Evolutionary conservation across 805 yeast genomes (phyloP).

Genomic region (Starmerella stigmatis): DNA sequence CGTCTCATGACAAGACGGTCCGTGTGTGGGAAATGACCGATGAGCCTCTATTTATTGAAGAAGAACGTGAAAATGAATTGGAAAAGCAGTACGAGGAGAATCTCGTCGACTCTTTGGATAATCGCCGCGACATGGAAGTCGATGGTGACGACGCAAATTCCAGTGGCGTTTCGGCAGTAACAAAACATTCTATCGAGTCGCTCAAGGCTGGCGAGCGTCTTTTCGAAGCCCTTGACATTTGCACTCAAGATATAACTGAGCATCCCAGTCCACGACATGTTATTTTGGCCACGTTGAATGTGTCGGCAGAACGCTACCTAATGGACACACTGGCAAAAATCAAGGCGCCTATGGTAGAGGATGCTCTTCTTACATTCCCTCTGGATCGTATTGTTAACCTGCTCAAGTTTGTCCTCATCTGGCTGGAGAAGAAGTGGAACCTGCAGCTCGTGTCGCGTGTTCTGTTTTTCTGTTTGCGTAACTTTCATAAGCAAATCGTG

Average conservation of each 20-base stretch:
- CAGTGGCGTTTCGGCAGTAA: constrained; percentile 45
- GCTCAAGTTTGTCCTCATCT: constrained; percentile 60
- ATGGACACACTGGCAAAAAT: constrained; percentile 60
- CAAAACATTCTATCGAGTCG: constrained; percentile 78
- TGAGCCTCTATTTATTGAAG: constrained; percentile 93
- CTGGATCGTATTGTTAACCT: constrained; percentile 69
- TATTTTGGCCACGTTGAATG: constrained; percentile 59
- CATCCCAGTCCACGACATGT: constrained; percentile 40
- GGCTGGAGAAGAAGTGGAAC: constrained; percentile 47
- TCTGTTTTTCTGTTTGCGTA: constrained; percentile 59
- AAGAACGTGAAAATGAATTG: constrained; percentile 90
- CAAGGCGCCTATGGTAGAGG: constrained; percentile 78
- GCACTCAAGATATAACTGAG: constrained; percentile 52
- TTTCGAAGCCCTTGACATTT: constrained; percentile 84
- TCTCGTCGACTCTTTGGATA: constrained; percentile 58
- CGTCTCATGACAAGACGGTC: constrained; percentile 87
- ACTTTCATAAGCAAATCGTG: constrained; percentile 70
- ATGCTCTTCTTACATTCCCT: constrained; percentile 82
- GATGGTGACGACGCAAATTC: constrained; percentile 36
- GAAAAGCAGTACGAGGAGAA: constrained; percentile 86
- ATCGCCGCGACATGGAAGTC: constrained; percentile 10
- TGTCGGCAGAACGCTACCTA: constrained; percentile 68
- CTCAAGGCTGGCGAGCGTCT: constrained; percentile 88
- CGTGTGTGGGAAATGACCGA: constrained; percentile 90
- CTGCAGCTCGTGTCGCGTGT: constrained; percentile 62